Conservation (phyloP, 345 rosid species). For the Eucalyptus viminalis region DNA sequence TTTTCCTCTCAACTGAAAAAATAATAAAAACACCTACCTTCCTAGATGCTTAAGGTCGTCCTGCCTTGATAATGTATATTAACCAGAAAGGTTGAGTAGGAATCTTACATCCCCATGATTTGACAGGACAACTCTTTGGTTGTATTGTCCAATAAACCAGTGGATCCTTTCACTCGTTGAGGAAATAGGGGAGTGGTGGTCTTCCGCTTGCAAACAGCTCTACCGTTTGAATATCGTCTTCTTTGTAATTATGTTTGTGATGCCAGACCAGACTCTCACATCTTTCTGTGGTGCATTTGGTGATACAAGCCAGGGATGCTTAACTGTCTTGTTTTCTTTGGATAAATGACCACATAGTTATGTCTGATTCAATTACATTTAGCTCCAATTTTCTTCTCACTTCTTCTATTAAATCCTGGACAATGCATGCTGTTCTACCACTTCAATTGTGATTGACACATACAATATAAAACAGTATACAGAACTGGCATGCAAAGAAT, state of each 20-base stretch:
- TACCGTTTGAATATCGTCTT: not conserved
- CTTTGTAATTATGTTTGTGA: not conserved
- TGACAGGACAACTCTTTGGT: not conserved
- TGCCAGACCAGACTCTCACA: not conserved
- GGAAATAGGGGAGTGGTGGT: not conserved
- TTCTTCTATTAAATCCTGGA: not conserved
- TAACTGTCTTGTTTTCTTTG: not conserved
- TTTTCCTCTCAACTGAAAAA: not conserved
- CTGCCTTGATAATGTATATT: not conserved
- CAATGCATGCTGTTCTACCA: not conserved
- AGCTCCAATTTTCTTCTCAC: not conserved
- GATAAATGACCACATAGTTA: not conserved
- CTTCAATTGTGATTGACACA: not conserved
- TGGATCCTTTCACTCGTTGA: not conserved
- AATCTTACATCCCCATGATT: not conserved
- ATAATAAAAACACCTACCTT: not conserved
- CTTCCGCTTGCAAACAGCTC: not conserved
- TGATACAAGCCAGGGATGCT: not conserved
- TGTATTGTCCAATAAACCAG: not conserved
- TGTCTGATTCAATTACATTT: not conserved
- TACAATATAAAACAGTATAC: not conserved
- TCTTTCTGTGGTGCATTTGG: not conserved
- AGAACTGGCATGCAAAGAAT: not conserved
- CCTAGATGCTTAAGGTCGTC: not conserved
- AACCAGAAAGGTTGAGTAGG: not conserved